phyloP scores from a whole-genome alignment of 78 protist genomes.

The Dictyostelium firmibasis region DNA sequence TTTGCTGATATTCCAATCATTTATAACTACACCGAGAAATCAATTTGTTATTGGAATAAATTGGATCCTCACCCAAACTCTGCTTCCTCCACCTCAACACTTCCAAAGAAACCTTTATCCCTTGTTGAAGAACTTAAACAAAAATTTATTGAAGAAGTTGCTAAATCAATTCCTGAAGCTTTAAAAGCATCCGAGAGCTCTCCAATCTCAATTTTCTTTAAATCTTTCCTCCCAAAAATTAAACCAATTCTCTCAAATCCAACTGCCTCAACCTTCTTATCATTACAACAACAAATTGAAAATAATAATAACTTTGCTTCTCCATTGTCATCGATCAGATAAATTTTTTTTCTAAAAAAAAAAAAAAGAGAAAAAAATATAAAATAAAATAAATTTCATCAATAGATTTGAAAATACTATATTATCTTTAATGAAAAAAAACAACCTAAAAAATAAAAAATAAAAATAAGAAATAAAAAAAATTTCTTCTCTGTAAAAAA shows the following conservation, averaged over 20 bases:
- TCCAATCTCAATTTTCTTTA: not conserved
- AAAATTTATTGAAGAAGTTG: not conserved
- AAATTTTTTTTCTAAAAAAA: too few species aligned
- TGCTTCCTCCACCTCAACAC: not conserved
- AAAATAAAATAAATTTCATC: too few species aligned
- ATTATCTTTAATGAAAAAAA: too few species aligned
- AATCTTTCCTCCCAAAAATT: not conserved
- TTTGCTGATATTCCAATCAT: not conserved
- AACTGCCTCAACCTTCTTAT: not conserved
- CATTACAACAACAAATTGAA: not conserved
- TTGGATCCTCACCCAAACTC: not conserved
- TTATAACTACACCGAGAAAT: not conserved
- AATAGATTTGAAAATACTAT: too few species aligned
- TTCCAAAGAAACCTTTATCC: not conserved
- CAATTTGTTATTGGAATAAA: constrained; percentile 2
- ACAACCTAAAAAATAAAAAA: too few species aligned
- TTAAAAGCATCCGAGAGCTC: not conserved
- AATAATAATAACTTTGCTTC: not conserved
- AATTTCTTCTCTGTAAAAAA: not conserved
- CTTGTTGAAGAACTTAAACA: not conserved
- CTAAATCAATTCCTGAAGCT: not conserved
- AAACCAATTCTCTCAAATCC: not conserved
- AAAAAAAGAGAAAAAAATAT: too few species aligned
- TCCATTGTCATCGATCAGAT: not conserved
- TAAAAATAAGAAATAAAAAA: too few species aligned